Base-by-base conservation (phyloP, 768 basidiomycete genomes). In the Tubosaeta sp. region DNA sequence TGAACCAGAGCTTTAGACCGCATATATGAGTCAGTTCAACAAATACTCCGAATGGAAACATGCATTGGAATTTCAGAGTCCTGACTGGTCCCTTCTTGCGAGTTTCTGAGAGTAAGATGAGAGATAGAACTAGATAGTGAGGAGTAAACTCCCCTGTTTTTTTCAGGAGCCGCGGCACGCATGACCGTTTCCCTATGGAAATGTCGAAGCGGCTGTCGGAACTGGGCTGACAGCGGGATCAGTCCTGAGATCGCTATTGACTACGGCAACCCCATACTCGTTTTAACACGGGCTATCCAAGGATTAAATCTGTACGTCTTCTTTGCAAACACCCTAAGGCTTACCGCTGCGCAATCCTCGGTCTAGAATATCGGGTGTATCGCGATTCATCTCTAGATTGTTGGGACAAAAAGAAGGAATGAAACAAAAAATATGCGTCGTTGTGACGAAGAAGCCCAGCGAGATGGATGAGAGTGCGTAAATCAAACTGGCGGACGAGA, bases 31-130 rank as follows among this genome's bases (percentile, higher is more conserved):
- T 35, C 48, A 49, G 25, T 19, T 46, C 31, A 34, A 43, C 18
- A 27, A 21, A 30, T 21, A 7, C 21, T 18, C 6, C 13, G 22
- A 46, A 27, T 12, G 3, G 18, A 43, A 48, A 74, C 83, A 69
- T 65, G 85, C 87, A 83, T 68, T 27, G 76, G 71, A 29, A 71
- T 69, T 29, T 82, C 82, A 22, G 74, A 73, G 19, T 70, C 76
- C 61, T 82, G 84, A 39, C 83, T 81, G 24, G 79, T 46, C 38
- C 40, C 21, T 36, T 50, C 49, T 25, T 30, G 56, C 31, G 35
- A 32, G 21, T 50, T 44, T 31, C 64, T 66, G 48, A 41, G 6
- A 3, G 36, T 24, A 35, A 43, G 41, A 51, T 63, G 50, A 63
- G 56, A 40, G 4, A 30, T 22, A 25, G 30, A 5, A 1, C 10